Evolutionary conservation across 2,329 filamentous ascomycete genomes (phyloP).

Genomic region (Epichloe sibirici): DNA sequence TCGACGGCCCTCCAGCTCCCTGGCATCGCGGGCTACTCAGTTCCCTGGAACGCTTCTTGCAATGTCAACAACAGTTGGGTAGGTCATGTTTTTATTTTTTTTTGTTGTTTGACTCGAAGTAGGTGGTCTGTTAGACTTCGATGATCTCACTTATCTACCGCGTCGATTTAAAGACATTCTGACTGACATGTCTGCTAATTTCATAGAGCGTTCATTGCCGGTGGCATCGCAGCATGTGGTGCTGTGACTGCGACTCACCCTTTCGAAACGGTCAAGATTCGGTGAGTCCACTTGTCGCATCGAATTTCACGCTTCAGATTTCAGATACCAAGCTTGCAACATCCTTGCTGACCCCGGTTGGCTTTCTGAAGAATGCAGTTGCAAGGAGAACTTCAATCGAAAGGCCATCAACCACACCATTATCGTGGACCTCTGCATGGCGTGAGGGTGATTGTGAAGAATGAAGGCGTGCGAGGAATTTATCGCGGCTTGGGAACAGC

Average conservation of each 20-base stretch:
- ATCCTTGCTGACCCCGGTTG: neutral
- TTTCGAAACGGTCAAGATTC: conserved; percentile 98
- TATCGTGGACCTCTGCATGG: conserved; percentile 90
- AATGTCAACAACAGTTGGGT: conserved; percentile 28
- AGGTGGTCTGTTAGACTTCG: neutral
- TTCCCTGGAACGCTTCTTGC: neutral
- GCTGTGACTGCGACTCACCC: conserved; percentile 96
- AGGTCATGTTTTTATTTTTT: conserved; percentile 8
- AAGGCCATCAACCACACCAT: conserved; percentile 71
- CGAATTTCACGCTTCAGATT: neutral
- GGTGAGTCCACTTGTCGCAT: conserved; percentile 39
- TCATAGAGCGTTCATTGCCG: conserved; percentile 75
- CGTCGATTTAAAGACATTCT: neutral
- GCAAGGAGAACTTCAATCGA: conserved; percentile 87
- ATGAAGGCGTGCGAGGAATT: conserved; percentile 77
- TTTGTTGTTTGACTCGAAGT: neutral
- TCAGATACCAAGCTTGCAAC: neutral
- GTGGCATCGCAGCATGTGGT: conserved; percentile 91
- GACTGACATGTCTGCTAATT: conserved; percentile 7
- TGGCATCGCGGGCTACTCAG: neutral
- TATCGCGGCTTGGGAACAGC: conserved; percentile 84
- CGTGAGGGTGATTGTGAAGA: conserved; percentile 75
- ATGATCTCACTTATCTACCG: neutral
- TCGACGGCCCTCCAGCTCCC: neutral
- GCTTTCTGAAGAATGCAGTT: conserved; percentile 61